These are phyloP conservation scores for Osmozyma mogii DNA, from an alignment of 805 yeast species.

Conservation along the genomic window DNA sequence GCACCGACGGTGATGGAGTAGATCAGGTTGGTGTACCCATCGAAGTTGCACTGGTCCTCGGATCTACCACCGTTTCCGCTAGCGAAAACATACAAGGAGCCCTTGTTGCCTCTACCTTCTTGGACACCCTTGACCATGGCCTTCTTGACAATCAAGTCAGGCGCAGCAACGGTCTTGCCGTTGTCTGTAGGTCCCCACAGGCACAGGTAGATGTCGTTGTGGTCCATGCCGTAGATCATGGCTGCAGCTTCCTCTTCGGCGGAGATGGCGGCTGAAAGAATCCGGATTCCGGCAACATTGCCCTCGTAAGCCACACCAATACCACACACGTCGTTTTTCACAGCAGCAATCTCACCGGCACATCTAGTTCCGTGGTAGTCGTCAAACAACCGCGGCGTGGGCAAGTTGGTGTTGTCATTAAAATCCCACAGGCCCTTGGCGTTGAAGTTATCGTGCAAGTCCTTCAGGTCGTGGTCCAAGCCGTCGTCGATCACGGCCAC, in stretches of 20 bases:
- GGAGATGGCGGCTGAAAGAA: slow-evolving; percentile 71
- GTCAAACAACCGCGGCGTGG: slow-evolving; percentile 71
- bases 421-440: slow-evolving; percentile 89
- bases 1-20: slow-evolving; percentile 94
- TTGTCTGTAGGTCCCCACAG: slow-evolving; percentile 99
- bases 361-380: slow-evolving; percentile 97
- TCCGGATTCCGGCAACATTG: slow-evolving; percentile 83
- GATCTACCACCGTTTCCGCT: slow-evolving; percentile 84
- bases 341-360: slow-evolving; percentile 95
- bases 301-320: slow-evolving; percentile 91
- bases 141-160: slow-evolving; percentile 66
- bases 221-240: slow-evolving; percentile 67
- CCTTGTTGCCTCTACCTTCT: slow-evolving; percentile 74
- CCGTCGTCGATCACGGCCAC: slow-evolving; percentile 95
- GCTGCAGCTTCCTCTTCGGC: slow-evolving; percentile 90
- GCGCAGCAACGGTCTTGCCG: slow-evolving; percentile 80
- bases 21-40: slow-evolving; percentile 94
- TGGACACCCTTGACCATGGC: slow-evolving; percentile 80
- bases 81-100: slow-evolving; percentile 90
- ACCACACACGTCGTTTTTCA: slow-evolving; percentile 85
- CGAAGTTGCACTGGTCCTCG: slow-evolving; percentile 91
- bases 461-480: slow-evolving; percentile 71
- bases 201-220: slow-evolving; percentile 90
- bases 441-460: slow-evolving; percentile 61
- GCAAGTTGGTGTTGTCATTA: slow-evolving; percentile 66